A percentile compares a stretch with the other conserved stretches of the same genome.
phyloP scores from a whole-genome alignment of 2,329 filamentous ascomycete genomes.

The Aspergillus floridensis region DNA sequence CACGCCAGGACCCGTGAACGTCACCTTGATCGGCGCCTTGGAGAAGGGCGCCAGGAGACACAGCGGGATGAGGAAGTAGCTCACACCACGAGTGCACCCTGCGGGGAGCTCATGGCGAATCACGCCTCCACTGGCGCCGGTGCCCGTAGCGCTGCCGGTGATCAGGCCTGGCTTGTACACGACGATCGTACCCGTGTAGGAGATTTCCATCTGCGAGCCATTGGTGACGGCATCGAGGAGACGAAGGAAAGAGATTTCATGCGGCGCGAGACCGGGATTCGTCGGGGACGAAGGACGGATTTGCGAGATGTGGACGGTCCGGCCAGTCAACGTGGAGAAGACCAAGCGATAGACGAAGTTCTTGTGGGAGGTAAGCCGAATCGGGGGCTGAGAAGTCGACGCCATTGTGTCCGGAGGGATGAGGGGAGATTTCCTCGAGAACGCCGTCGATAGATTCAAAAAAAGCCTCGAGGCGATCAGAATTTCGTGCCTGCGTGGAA shows the following conservation, averaged over 20 bases:
- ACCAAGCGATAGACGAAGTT: conserved; percentile 80
- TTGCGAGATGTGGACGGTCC: conserved; percentile 85
- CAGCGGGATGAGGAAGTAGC: conserved; percentile 87
- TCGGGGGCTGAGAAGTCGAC: conserved; percentile 47
- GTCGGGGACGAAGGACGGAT: conserved; percentile 86
- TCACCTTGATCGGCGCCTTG: conserved; percentile 84
- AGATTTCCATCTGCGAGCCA: conserved; percentile 91
- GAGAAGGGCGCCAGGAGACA: conserved; percentile 91
- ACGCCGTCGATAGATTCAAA: conserved; percentile 8
- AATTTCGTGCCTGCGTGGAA: background rate
- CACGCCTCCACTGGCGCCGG: conserved; percentile 69
- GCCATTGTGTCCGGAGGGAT: conserved; percentile 26
- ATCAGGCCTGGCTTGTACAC: conserved; percentile 91
- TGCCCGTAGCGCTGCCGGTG: conserved; percentile 74
- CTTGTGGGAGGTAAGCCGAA: conserved; percentile 81
- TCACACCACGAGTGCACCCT: conserved; percentile 74
- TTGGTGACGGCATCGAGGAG: conserved; percentile 94
- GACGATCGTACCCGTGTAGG: conserved; percentile 89
- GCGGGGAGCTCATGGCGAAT: conserved; percentile 78
- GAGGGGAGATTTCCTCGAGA: conserved; percentile 11
- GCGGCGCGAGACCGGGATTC: conserved; percentile 81
- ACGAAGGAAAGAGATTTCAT: conserved; percentile 93
- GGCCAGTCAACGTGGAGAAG: conserved; percentile 85
- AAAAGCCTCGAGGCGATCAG: background rate
- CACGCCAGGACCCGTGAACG: conserved; percentile 85